Evolutionary conservation across 768 basidiomycete species (phyloP).

Genomic region (Heimioporus sp.): DNA sequence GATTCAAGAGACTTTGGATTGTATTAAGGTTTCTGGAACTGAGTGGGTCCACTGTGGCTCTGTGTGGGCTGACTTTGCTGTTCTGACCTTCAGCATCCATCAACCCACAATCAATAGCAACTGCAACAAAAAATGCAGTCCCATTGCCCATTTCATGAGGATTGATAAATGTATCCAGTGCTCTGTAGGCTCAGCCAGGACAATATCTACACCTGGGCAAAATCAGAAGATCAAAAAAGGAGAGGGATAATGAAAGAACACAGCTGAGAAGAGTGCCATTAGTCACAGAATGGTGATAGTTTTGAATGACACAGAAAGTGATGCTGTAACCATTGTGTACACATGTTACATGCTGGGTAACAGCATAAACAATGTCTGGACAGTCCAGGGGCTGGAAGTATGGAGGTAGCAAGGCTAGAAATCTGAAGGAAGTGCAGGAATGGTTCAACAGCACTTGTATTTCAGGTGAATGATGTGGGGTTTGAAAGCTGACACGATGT

Average conservation of each 20-base stretch:
- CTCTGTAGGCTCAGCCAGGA: slow-evolving; percentile 24
- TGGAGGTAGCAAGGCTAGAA: slow-evolving; percentile 64
- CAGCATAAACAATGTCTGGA: slow-evolving; percentile 43
- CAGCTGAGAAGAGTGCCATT: slow-evolving; percentile 26
- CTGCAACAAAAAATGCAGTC: slow-evolving; percentile 19
- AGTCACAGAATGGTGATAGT: slow-evolving; percentile 9
- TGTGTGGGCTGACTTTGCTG: slow-evolving; percentile 26
- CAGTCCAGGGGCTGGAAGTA: slow-evolving; percentile 64
- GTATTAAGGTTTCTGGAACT: slow-evolving; percentile 27
- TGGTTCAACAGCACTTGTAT: slow-evolving; percentile 76
- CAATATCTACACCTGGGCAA: slow-evolving; percentile 16
- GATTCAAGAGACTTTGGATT: slow-evolving; percentile 28
- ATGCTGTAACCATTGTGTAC: slow-evolving; percentile 21
- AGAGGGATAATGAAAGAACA: neutral
- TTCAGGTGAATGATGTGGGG: slow-evolving; percentile 54
- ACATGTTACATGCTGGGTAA: slow-evolving; percentile 35
- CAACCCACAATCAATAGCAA: slow-evolving; percentile 26
- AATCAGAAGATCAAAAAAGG: neutral
- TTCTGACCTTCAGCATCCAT: slow-evolving; percentile 30
- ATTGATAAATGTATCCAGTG: slow-evolving; percentile 24
- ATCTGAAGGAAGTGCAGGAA: slow-evolving; percentile 69
- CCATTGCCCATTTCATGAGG: slow-evolving; percentile 19
- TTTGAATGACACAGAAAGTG: slow-evolving; percentile 20
- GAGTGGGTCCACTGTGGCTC: slow-evolving; percentile 19
- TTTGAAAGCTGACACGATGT: slow-evolving; percentile 54